Evolutionary conservation across 192 early-diverging fungal species (phyloP).

Genomic region (Podila verticillata): DNA sequence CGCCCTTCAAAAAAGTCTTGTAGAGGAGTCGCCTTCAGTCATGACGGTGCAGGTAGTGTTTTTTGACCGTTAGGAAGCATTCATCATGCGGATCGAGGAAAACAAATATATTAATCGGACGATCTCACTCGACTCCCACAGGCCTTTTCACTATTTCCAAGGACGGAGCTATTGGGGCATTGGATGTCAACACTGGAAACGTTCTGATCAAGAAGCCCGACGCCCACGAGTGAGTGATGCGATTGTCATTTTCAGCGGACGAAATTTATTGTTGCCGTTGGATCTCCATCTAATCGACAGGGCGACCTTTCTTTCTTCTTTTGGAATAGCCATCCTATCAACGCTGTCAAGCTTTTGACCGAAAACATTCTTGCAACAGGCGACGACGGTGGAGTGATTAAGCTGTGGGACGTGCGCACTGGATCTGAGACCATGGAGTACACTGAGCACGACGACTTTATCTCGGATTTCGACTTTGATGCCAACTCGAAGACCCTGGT

Average conservation of each 20-base stretch:
- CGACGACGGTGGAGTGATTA: constrained; percentile 91
- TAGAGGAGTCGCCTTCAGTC: constrained; percentile 82
- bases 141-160: constrained; percentile 84
- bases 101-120: neutral
- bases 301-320: neutral
- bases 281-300: neutral
- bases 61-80: neutral
- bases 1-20: constrained; percentile 87
- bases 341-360: constrained; percentile 75
- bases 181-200: constrained; percentile 82
- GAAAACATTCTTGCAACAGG: constrained; percentile 89
- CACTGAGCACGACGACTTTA: constrained; percentile 91
- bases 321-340: constrained; percentile 75
- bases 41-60: constrained; percentile 69
- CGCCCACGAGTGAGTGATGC: constrained; percentile 82
- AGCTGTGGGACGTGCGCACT: constrained; percentile 93
- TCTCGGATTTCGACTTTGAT: constrained; percentile 85
- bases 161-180: constrained; percentile 83
- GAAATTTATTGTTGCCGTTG: too few relatives aligned
- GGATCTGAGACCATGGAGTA: constrained; percentile 81
- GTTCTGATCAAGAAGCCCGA: constrained; percentile 72
- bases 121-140: constrained; percentile 17
- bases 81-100: neutral
- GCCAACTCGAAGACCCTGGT: constrained; percentile 80
- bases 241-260: neutral